Evolutionary conservation across 176 grass and related monocot genomes (phyloP).

Genomic region (Themeda triandra): DNA sequence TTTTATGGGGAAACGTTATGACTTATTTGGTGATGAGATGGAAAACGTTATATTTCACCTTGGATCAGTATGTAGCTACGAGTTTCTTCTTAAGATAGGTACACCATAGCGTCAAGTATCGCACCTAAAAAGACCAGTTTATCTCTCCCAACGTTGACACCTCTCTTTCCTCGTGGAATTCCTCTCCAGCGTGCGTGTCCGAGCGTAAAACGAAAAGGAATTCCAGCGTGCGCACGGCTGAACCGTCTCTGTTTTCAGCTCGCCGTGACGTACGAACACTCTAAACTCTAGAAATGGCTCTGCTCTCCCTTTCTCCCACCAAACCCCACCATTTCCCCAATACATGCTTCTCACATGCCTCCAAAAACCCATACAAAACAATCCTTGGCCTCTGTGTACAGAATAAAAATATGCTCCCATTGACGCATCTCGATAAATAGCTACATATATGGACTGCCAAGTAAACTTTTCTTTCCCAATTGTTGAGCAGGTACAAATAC

Average conservation of each 20-base stretch:
- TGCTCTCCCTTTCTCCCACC: slow-evolving; percentile 65
- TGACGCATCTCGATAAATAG: neutral
- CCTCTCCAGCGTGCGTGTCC: neutral
- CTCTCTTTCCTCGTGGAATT: neutral
- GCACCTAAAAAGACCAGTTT: slow-evolving; percentile 17
- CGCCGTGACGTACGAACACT: slow-evolving; percentile 11
- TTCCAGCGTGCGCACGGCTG: neutral
- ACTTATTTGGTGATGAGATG: neutral
- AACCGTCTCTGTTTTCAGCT: slow-evolving; percentile 18
- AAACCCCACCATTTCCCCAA: slow-evolving; percentile 35
- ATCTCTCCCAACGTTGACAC: slow-evolving; percentile 44
- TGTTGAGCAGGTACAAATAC: neutral
- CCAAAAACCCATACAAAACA: neutral
- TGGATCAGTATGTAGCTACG: neutral
- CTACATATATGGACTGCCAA: neutral
- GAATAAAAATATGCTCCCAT: neutral
- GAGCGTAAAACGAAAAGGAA: neutral
- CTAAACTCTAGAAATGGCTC: slow-evolving; percentile 9
- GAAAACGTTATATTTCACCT: neutral
- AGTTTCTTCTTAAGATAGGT: slow-evolving; percentile 18
- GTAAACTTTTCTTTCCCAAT: neutral
- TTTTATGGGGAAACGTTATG: too few species aligned
- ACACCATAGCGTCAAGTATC: neutral
- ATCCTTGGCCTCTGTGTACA: neutral
- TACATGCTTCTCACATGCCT: neutral